These are phyloP conservation scores for Candida sanyaensis DNA, from an alignment of 1,139 yeast genomes.

Conservation along the genomic window DNA sequence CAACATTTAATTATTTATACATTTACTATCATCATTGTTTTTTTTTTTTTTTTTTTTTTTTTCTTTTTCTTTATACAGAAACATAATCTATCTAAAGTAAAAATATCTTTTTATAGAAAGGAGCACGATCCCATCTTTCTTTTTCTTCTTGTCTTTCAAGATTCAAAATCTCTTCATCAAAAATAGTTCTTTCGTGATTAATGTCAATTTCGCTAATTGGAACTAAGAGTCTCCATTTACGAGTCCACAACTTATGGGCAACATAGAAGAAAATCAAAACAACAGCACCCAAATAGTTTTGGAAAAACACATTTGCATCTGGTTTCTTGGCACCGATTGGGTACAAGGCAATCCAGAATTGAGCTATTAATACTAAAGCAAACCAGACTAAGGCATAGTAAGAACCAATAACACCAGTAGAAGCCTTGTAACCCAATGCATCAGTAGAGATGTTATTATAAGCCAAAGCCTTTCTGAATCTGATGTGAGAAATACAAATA, in stretches of 20 bases:
- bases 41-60: background rate
- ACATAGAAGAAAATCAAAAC: slow-evolving; percentile 35
- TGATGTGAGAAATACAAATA: slow-evolving; percentile 42
- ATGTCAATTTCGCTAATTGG: slow-evolving; percentile 38
- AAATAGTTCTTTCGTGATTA: slow-evolving; percentile 33
- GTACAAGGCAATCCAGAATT: slow-evolving; percentile 44
- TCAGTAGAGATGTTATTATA: slow-evolving; percentile 34
- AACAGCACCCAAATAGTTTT: slow-evolving; percentile 37
- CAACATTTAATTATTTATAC: too few relatives aligned
- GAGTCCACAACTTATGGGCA: slow-evolving; percentile 36
- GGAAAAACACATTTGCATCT: slow-evolving; percentile 35
- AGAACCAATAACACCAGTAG: slow-evolving; percentile 46
- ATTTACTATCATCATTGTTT: background rate
- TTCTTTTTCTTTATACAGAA: slow-evolving; percentile 9
- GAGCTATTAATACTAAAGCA: slow-evolving; percentile 38
- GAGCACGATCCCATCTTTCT: slow-evolving; percentile 25
- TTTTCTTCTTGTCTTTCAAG: slow-evolving; percentile 38
- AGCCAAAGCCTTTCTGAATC: slow-evolving; percentile 45
- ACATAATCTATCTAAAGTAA: slow-evolving; percentile 17
- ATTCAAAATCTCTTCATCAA: slow-evolving; percentile 39
- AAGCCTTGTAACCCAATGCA: slow-evolving; percentile 41
- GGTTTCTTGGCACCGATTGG: slow-evolving; percentile 34
- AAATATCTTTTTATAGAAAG: slow-evolving; percentile 26
- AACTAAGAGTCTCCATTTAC: slow-evolving; percentile 33
- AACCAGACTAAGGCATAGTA: slow-evolving; percentile 36